A percentile compares a stretch with the other conserved stretches of the same genome.
phyloP scores from a whole-genome alignment of 1,139 yeast genomes.

The Saccharomyces hybrid region DNA sequence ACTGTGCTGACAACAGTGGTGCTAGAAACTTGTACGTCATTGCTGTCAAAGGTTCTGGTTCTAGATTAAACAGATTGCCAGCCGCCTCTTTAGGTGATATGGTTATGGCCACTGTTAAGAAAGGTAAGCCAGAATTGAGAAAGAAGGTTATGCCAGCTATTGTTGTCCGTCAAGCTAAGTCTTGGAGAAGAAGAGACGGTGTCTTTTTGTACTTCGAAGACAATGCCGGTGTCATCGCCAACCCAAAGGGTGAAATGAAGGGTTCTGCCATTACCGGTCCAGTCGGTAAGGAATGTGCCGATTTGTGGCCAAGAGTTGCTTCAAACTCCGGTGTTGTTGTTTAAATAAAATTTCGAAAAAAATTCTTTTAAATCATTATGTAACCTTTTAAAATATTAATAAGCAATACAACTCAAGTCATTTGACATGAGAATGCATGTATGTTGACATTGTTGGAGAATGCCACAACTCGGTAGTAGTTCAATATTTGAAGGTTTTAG shows the following conservation, averaged over 20 bases:
- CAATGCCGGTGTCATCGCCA: conserved; percentile 99
- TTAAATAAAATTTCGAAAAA: conserved; percentile 37
- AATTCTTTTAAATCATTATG: conserved; percentile 2
- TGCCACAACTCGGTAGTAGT: not conserved
- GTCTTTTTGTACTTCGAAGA: conserved; percentile 99
- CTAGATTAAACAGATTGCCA: conserved; percentile 99
- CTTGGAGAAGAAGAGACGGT: conserved; percentile 99
- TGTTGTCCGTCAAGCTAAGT: conserved; percentile 98
- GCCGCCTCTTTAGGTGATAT: conserved; percentile 99
- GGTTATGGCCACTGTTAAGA: conserved; percentile 99
- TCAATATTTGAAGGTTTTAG: not conserved
- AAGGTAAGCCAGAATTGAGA: conserved; percentile 99
- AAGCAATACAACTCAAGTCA: conserved; percentile 3
- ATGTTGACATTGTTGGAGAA: not conserved
- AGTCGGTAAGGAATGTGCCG: conserved; percentile 99
- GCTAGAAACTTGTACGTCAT: conserved; percentile 98
- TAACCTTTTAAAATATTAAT: conserved; percentile 4
- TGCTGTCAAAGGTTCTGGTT: conserved; percentile 99
- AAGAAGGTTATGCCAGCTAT: conserved; percentile 99
- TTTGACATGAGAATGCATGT: not conserved
- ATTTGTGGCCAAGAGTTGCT: conserved; percentile 99
- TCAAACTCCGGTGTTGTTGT: conserved; percentile 99
- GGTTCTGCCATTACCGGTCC: conserved; percentile 99
- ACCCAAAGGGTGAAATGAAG: conserved; percentile 99
- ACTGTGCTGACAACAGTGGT: conserved; percentile 99